phyloP scores from a whole-genome alignment of 2,329 filamentous ascomycete species.

The Fusarium guadeloupense region DNA sequence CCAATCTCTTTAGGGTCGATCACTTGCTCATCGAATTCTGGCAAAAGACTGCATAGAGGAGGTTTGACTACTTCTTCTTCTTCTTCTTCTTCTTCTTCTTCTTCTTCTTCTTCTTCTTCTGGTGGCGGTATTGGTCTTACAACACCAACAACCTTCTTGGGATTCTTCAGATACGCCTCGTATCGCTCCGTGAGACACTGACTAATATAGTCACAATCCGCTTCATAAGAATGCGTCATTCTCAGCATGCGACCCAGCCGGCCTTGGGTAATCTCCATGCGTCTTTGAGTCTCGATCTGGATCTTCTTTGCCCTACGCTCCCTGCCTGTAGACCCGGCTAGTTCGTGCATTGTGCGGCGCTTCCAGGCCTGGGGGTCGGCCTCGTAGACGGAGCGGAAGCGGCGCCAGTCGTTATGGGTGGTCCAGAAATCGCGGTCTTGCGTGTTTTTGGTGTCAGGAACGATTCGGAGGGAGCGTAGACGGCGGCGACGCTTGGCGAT shows the following conservation, averaged over 20 bases:
- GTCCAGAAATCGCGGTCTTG: conserved; percentile 49
- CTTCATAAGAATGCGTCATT: conserved; percentile 26
- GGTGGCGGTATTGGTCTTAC: background rate
- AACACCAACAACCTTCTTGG: background rate
- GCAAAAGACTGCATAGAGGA: conserved; percentile 18
- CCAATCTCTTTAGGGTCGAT: background rate
- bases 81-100: background rate
- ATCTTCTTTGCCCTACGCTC: background rate
- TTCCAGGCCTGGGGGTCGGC: conserved; percentile 9
- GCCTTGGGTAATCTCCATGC: background rate
- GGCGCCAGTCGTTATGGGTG: conserved; percentile 44
- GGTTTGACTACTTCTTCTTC: background rate
- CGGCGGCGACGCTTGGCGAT: background rate
- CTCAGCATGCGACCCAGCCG: conserved; percentile 10
- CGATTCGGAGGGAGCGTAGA: background rate
- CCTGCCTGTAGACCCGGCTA: background rate
- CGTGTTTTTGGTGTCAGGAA: background rate
- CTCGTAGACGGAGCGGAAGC: conserved; percentile 14
- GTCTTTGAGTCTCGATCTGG: background rate
- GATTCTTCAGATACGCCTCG: background rate
- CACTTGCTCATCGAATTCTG: conserved; percentile 3
- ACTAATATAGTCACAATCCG: conserved; percentile 40
- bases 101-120: background rate
- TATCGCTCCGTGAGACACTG: conserved; percentile 31
- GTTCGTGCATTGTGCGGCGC: background rate